A percentile compares a stretch with the other conserved stretches of the same genome.
phyloP scores from a whole-genome alignment of 192 early-diverging fungal genomes.

The Coemansia reversa region DNA sequence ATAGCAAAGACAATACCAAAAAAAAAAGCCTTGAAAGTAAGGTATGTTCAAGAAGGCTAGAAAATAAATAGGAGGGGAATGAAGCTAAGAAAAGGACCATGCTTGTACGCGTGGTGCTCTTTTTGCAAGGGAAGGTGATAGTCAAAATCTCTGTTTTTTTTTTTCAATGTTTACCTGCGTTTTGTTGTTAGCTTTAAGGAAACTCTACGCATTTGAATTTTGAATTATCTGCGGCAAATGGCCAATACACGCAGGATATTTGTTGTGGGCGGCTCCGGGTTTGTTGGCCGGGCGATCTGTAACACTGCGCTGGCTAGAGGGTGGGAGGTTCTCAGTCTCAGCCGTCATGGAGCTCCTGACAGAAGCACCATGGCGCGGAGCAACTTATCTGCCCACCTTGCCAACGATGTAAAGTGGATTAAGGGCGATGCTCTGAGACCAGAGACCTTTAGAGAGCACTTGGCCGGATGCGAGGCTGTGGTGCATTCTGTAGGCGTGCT shows the following conservation, averaged over 20 bases:
- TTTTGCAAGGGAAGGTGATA: neutral
- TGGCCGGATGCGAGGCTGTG: slow-evolving; percentile 61
- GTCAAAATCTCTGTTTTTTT: neutral
- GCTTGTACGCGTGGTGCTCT: neutral
- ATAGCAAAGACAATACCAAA: neutral
- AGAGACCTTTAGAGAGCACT: slow-evolving; percentile 55
- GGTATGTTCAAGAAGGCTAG: neutral
- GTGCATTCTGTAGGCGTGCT: slow-evolving; percentile 73
- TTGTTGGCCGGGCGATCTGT: slow-evolving; percentile 59
- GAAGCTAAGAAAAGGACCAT: no score
- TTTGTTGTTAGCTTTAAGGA: neutral
- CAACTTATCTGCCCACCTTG: neutral
- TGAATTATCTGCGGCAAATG: slow-evolving; percentile 1
- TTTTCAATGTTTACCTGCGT: neutral
- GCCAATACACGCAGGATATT: slow-evolving; percentile 47
- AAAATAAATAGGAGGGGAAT: slow-evolving; percentile 1
- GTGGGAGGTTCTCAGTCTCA: slow-evolving; percentile 56
- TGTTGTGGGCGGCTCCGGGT: slow-evolving; percentile 65
- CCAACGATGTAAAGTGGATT: slow-evolving; percentile 48
- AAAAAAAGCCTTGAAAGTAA: neutral
- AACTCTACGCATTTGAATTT: neutral
- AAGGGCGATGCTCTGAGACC: slow-evolving; percentile 65
- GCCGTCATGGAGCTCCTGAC: slow-evolving; percentile 52
- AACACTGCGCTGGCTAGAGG: slow-evolving; percentile 41
- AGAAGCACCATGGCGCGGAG: neutral